These are phyloP conservation scores for Phytophthora sansomeana DNA, from an alignment of 352 stramenopile genomes.

Conservation along the genomic window DNA sequence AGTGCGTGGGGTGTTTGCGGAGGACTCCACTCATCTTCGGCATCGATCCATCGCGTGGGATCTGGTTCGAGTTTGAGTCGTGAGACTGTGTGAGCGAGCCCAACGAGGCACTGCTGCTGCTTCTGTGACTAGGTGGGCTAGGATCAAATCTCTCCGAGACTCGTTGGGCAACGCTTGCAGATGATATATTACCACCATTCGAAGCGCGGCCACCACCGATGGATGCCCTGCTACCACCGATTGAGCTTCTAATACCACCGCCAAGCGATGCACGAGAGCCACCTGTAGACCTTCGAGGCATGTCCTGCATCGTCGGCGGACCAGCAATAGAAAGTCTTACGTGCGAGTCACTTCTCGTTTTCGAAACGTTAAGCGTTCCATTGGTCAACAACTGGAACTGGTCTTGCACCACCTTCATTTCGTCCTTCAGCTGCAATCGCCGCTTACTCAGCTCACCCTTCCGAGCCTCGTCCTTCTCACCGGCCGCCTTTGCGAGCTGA, in stretches of 20 bases:
- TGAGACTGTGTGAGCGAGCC: constrained; percentile 56
- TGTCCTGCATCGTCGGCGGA: constrained; percentile 31
- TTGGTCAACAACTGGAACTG: constrained; percentile 53
- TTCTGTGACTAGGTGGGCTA: constrained; percentile 35
- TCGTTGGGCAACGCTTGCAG: constrained; percentile 16
- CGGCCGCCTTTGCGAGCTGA: constrained; percentile 64
- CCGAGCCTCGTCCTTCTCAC: constrained; percentile 56
- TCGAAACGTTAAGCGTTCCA: constrained; percentile 38
- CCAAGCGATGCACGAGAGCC: constrained; percentile 49
- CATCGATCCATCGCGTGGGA: constrained; percentile 35
- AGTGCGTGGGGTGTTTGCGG: constrained; percentile 82
- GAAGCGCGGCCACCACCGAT: constrained; percentile 21
- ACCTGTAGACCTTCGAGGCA: constrained; percentile 28
- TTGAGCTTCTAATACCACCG: constrained; percentile 29
- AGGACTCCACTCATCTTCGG: constrained; percentile 62
- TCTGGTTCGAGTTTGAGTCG: constrained; percentile 65
- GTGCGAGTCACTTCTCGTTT: constrained; percentile 33
- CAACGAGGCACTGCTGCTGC: constrained; percentile 68
- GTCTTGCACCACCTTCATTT: constrained; percentile 79
- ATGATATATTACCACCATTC: constrained; percentile 11
- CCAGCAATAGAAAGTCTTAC: constrained; percentile 45
- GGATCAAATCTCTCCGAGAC: constrained; percentile 46
- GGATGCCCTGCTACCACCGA: constrained; percentile 32
- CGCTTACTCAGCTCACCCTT: constrained; percentile 60
- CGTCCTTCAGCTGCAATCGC: constrained; percentile 73